A percentile compares a stretch with the other conserved stretches of the same genome.
phyloP scores from a whole-genome alignment of 768 basidiomycete species.

The Tulasnella sp. region DNA sequence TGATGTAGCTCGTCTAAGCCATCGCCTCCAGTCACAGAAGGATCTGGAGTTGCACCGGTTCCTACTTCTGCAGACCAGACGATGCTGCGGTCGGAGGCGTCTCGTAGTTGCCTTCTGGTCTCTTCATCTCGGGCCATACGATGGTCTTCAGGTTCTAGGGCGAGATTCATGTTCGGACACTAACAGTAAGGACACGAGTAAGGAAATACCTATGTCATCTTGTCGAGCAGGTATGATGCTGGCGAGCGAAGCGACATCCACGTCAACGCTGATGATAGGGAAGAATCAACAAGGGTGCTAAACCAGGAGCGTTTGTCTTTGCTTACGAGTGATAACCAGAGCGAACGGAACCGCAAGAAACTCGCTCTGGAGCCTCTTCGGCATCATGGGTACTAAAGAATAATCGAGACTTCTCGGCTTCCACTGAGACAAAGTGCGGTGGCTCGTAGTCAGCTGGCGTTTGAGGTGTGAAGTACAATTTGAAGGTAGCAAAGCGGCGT shows the following conservation, averaged over 20 bases:
- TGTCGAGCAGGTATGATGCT: neutral
- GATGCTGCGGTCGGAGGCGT: conserved; percentile 3
- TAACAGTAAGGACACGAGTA: neutral
- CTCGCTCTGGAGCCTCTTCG: conserved; percentile 63
- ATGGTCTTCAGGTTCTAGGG: no score
- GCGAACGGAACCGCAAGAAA: conserved; percentile 17
- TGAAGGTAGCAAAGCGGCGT: conserved; percentile 79
- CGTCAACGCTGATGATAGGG: neutral
- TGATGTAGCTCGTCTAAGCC: neutral
- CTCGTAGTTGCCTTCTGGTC: neutral
- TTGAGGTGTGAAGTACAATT: conserved; percentile 69
- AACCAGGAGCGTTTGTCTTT: neutral
- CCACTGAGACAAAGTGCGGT: conserved; percentile 62
- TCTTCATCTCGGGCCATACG: neutral
- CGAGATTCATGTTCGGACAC: neutral
- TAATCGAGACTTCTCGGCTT: conserved; percentile 61
- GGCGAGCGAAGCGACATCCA: neutral
- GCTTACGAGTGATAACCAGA: conserved; percentile 8
- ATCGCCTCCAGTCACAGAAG: neutral
- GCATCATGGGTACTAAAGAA: conserved; percentile 68
- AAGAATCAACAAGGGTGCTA: neutral
- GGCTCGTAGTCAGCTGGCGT: conserved; percentile 80
- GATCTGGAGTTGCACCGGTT: neutral
- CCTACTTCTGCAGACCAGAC: conserved; percentile 10
- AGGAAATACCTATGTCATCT: neutral